These are phyloP conservation scores for Recurvomyces mirabilis DNA, from an alignment of 495 filamentous ascomycete species.

Conservation along the genomic window DNA sequence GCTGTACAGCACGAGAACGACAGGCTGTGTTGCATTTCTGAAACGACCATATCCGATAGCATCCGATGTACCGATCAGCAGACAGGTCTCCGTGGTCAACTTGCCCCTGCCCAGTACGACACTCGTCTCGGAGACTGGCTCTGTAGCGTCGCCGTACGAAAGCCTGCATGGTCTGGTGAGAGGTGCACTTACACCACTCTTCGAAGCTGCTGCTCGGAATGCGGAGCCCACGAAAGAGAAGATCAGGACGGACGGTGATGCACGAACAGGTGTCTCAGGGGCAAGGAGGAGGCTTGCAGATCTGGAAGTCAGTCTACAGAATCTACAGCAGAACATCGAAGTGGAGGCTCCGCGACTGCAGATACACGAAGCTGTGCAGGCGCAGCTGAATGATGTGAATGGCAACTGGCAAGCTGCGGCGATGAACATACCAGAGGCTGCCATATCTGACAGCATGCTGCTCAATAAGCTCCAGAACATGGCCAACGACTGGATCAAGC, in stretches of 20 bases:
- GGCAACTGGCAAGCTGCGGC: constrained; percentile 54
- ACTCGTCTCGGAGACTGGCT: constrained; percentile 53
- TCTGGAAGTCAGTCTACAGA: constrained; percentile 74
- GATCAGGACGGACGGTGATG: constrained; percentile 62
- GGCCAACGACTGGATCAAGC: constrained; percentile 95
- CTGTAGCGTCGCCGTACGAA: constrained; percentile 74
- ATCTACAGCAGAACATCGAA: constrained; percentile 94
- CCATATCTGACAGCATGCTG: constrained; percentile 76
- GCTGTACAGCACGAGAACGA: constrained; percentile 62
- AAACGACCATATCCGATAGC: constrained; percentile 85
- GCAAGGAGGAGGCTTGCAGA: constrained; percentile 94
- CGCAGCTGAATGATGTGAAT: constrained; percentile 60
- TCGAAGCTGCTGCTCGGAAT: constrained; percentile 83
- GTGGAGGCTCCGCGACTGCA: constrained; percentile 81
- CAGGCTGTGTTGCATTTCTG: constrained; percentile 74
- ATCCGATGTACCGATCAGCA: constrained; percentile 59
- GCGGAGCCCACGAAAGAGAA: constrained; percentile 56
- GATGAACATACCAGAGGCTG: constrained; percentile 58
- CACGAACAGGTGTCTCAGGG: constrained; percentile 87
- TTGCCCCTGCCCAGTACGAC: constrained; percentile 66
- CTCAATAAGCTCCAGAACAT: constrained; percentile 87
- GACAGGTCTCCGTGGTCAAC: constrained; percentile 85
- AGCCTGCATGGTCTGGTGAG: constrained; percentile 80
- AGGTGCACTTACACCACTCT: constrained; percentile 79
- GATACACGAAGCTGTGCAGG: constrained; percentile 76